Conservation (phyloP, 2,329 filamentous ascomycete genomes). For the Pseudogymnoascus sp. region DNA sequence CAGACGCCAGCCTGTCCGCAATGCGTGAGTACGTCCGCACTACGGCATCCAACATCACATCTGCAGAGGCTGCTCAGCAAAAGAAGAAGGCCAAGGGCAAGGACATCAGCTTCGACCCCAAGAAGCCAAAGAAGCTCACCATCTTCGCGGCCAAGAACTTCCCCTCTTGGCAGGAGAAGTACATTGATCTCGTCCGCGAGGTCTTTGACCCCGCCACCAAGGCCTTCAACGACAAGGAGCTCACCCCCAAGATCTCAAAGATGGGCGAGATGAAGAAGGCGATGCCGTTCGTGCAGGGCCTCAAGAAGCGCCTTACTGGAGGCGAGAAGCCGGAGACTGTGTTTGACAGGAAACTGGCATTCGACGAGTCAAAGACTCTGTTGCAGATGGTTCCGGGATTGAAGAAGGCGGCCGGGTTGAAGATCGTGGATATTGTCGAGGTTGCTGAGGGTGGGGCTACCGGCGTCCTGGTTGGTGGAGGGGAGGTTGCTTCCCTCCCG, state of each 20-base stretch:
- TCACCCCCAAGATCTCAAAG: conserved; percentile 73
- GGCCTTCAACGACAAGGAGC: conserved; percentile 67
- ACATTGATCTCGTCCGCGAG: conserved; percentile 70
- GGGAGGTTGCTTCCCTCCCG: conserved; percentile 49
- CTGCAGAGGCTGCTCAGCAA: conserved; percentile 70
- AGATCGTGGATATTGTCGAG: conserved; percentile 61
- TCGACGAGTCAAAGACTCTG: conserved; percentile 74
- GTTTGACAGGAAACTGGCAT: conserved; percentile 75
- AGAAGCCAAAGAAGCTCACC: conserved; percentile 83
- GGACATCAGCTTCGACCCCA: conserved; percentile 73
- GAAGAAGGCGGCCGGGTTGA: conserved; percentile 66
- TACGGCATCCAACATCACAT: conserved; percentile 70
- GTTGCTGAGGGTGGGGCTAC: conserved; percentile 64
- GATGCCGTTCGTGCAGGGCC: conserved; percentile 86
- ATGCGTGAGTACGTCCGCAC: conserved; percentile 73
- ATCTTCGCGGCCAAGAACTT: conserved; percentile 75
- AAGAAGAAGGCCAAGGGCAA: conserved; percentile 96
- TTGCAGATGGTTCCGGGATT: conserved; percentile 70
- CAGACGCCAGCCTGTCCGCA: conserved; percentile 62
- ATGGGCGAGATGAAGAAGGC: conserved; percentile 90
- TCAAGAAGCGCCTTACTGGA: conserved; percentile 74
- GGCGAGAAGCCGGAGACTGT: conserved; percentile 61
- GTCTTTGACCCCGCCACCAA: conserved; percentile 57
- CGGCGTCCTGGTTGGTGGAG: conserved; percentile 45
- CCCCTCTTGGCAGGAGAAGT: conserved; percentile 87